Evolutionary conservation across 2,329 filamentous ascomycete genomes (phyloP), one percentile per base, ranked within the genome.

Genomic region (Xylaria sp.): DNA sequence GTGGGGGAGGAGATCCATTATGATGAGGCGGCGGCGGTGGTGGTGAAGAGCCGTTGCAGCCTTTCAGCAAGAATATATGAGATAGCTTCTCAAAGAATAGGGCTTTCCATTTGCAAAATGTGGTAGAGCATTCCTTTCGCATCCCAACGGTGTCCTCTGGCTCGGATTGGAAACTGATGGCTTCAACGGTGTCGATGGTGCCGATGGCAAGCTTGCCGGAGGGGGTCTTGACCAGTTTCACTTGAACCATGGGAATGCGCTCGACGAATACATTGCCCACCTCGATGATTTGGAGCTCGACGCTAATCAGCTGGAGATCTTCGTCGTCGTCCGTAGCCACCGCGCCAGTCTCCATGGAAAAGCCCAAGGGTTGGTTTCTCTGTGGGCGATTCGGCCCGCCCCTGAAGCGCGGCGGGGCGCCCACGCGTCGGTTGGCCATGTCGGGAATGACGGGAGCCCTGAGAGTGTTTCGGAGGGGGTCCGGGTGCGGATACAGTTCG

Each of bases 191-290:
- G 59, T 83, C 78, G 48, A 88, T 79, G 50, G 80, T 79, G 51
- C 81, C 83, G 71, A 92, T 87, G 77, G 87, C 78, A 45, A 92
- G 81, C 57, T 86, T 84, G 62, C 84, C 85, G 17, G 79, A 79
- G 3, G 84, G 82, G 0, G 86, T 87, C 81, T 89, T 86, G 77
- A 93, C 82, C 19, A 93, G 81, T 72, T 86, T 86, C 54, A 92
- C 81, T 54, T 86, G 84, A 65, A 93, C 82, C 32, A 81, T 80
- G 45, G 86, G 85, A 27, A 90, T 81, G 27, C 80, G 83, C 53
- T 86, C 80, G 63, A 91, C 78, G 67, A 89, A 88, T 51, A 82
- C 80, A 61, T 83, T 79, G 65, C 86, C 87, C 30, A 92, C 85
- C 76, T 89, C 85, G 67, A 89, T 83, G 69, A 92, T 84, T 71